Evolutionary conservation across 352 stramenopile genomes (phyloP), one percentile per base, ranked within the genome.

Genomic region (Globisporangium emineosum): DNA sequence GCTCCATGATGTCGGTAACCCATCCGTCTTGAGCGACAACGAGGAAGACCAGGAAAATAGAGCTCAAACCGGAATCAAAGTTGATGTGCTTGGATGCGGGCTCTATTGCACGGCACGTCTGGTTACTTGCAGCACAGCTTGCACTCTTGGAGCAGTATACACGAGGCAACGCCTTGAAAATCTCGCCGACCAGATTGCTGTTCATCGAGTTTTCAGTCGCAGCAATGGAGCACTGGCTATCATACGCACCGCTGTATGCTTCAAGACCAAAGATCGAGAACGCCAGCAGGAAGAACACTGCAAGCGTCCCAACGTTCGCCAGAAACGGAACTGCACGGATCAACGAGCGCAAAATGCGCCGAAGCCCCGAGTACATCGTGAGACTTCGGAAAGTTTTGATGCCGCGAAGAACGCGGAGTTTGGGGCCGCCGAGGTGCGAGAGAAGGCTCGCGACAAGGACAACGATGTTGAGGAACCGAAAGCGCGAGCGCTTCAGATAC

Each of bases 231-330:
- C 83, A 92, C 62, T 92, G 79, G 1, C 65, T 65, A 53, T 82
- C 68, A 66, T 78, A 92, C 15, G 71, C 66, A 21, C 78, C 77
- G 29, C 65, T 70, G 67, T 86, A 91, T 21, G 82, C 84, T 49
- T 93, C 84, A 4, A 91, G 72, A 0, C 77, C 81, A 57, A 93
- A 90, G 45, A 93, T 88, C 17, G 81, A 89, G 59, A 93, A 93
- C 21, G 80, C 80, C 10, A 93, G 73, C 29, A 93, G 53, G 7
- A 87, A 87, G 32, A 93, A 93, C 53, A 91, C 69, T 5, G 84
- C 75, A 33, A 93, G 74, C 27, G 80, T 89, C 4, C 67, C 75
- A 17, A 93, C 84, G 53, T 93, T 93, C 33, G 84, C 79, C 3
- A 93, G 70, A 52, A 93, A 91, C 29, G 84, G 84, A 4, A 93